Evolutionary conservation across 306 rosid species (phyloP).

Genomic region (Dalbergia cultrata): DNA sequence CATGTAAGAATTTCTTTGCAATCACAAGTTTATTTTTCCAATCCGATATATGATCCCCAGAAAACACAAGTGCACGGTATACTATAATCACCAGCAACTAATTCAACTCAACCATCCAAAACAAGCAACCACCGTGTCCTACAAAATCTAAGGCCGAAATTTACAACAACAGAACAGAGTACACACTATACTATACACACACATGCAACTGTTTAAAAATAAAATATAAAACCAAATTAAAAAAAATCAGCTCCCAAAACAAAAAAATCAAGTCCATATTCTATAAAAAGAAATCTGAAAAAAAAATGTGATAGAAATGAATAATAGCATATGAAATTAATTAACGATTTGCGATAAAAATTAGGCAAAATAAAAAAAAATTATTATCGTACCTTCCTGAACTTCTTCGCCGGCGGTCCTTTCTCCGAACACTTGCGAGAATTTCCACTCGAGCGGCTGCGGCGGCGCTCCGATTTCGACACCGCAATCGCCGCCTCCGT

Average conservation of each 20-base stretch:
- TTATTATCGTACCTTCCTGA: conserved; percentile 61
- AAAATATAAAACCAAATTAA: not conserved
- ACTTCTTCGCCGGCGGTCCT: conserved; percentile 73
- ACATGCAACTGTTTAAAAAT: not conserved
- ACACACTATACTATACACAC: not conserved
- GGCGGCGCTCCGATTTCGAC: not conserved
- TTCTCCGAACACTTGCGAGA: conserved; percentile 71
- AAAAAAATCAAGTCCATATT: not conserved
- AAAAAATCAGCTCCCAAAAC: not conserved
- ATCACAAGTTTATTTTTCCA: not conserved
- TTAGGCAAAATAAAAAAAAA: not conserved
- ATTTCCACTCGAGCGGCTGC: conserved; percentile 64
- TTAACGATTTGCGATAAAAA: not conserved
- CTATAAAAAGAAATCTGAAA: not conserved
- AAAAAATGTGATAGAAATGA: too few relatives aligned
- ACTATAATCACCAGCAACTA: not conserved
- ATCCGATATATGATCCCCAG: not conserved
- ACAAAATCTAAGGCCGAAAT: not conserved
- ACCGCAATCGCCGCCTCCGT: conserved; percentile 5
- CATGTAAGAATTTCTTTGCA: too few relatives aligned
- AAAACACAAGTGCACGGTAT: not conserved
- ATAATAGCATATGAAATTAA: conserved; percentile 1
- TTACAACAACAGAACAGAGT: too few relatives aligned
- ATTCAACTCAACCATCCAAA: not conserved
- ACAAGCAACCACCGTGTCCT: not conserved